Evolutionary conservation across 2,329 filamentous ascomycete species (phyloP), one percentile per base, ranked within the genome.

Genomic region (Epichloe bromicola): DNA sequence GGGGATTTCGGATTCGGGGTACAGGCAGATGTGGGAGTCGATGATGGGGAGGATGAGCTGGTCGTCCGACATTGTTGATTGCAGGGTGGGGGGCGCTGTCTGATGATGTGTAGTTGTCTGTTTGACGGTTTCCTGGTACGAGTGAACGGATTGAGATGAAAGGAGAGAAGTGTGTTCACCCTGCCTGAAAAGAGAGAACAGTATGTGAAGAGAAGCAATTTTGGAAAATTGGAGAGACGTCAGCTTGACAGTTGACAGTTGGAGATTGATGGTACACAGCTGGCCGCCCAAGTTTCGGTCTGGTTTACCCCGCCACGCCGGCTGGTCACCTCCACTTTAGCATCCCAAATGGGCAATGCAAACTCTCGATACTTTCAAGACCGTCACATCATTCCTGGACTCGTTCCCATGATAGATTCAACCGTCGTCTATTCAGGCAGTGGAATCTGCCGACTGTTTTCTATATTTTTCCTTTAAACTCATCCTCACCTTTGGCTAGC

Each of bases 1-100:
- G 50, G 74, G 63, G 49, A 85, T 63, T 60, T 91, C 85, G 49
- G 78, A 76, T 44, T 72, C 67, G 43, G 88, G 86, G 73, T 82
- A 95, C 61, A 96, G 81, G 70, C 96, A 90, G 68, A 96, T 85
- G 73, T 96, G 91, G 39, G 88, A 85, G 72, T 96, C 90, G 67
- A 96, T 80, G 62, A 95, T 83, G 60, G 74, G 79, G 65, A 75
- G 69, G 59, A 68, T 53, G 59, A 69, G 61, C 57, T 66, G 63
- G 20, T 65, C 57, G 53, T 72, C 63, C 52, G 69, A 59, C 66
- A 68, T 68, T 55, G 51, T 63, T 51, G 48, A 42, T 26, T 12
- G 45, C 12, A 5, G 45, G 17, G 36, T 1, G 11, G 19, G 23
- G 3, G n/a, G 33, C 10, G 45, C 23, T 41, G 7, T 41, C 30